Evolutionary conservation across 441 rosid species (phyloP).

Genomic region (Populus trichocarpa): DNA sequence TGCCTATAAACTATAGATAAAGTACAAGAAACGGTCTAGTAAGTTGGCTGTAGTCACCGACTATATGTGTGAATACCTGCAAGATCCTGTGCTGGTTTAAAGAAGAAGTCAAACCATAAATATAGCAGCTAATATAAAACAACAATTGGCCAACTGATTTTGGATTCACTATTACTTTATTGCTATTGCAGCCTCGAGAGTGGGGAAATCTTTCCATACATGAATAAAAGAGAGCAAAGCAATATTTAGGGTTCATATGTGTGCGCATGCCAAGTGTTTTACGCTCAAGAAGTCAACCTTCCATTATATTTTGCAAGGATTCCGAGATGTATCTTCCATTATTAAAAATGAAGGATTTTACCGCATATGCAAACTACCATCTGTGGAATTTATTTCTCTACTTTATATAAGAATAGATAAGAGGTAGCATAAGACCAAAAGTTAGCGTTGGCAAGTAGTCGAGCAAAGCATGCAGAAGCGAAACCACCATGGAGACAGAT

Average conservation of each 20-base stretch:
- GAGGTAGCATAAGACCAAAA: neutral
- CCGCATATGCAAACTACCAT: neutral
- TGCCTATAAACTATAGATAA: neutral
- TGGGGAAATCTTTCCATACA: neutral
- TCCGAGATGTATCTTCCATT: slow-evolving; percentile 16
- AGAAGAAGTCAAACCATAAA: slow-evolving; percentile 15
- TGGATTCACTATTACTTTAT: slow-evolving; percentile 9
- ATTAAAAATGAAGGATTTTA: neutral
- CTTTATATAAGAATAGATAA: neutral
- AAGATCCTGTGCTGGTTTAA: neutral
- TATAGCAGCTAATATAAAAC: neutral
- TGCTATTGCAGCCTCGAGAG: neutral
- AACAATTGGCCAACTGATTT: slow-evolving; percentile 11
- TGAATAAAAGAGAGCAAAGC: neutral
- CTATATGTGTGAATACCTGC: slow-evolving; percentile 7
- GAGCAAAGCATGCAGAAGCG: neutral
- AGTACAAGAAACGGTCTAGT: neutral
- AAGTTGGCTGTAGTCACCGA: slow-evolving; percentile 10
- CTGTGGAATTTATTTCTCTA: neutral
- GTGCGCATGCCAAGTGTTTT: slow-evolving; percentile 5
- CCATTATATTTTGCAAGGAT: slow-evolving; percentile 12
- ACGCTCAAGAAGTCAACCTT: slow-evolving; percentile 22
- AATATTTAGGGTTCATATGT: neutral
- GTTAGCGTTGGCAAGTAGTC: neutral
- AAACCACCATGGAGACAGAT: neutral